Evolutionary conservation across 345 rosid genomes (phyloP), one percentile per base, ranked within the genome.

Genomic region (Hevea brasiliensis): DNA sequence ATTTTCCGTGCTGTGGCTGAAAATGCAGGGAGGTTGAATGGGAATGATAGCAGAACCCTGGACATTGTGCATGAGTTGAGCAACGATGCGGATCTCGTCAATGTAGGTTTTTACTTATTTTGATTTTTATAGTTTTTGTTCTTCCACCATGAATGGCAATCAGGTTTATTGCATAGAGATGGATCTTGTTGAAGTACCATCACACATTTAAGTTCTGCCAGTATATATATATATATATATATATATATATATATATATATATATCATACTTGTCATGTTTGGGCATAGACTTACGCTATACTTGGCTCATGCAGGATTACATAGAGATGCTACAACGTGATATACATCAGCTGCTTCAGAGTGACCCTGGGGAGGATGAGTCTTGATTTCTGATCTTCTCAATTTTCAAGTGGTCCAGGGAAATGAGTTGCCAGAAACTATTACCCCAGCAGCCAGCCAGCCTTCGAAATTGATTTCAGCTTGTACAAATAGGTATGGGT

Each of bases 1-100:
- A 81, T 92, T 44, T 94, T 90, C 73, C 87, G 56, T 54, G 83
- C 87, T 26, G 78, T 92, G 61, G 88, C 81, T 3, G 90, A 86
- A 70, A 88, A 68, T 70, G 92, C 96, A 50, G 87, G 77, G 35
- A 79, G 40, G 66, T 23, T 80, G 74, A 78, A 70, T 41, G 84
- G 75, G 40, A 65, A 58, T 67, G 80, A 66, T 32, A 60, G 65
- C 64, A 82, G 64, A 65, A 53, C 81, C 59, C 85, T 84, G 40
- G 87, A 85, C 65, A 81, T 85, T 70, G 76, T 83, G 76, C 70
- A 72, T 60, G 96, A 82, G 74, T 77, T 94, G 56, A 74, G 90
- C 82, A 53, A 73, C 27, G 79, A 89, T 44, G 94, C 87, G 66
- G 89, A 41, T 79, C 87, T 94, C 62, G 88, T 82, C 26, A 76